Base-by-base conservation (phyloP, 2,329 filamentous ascomycete genomes). In the Colletotrichum acutatum region DNA sequence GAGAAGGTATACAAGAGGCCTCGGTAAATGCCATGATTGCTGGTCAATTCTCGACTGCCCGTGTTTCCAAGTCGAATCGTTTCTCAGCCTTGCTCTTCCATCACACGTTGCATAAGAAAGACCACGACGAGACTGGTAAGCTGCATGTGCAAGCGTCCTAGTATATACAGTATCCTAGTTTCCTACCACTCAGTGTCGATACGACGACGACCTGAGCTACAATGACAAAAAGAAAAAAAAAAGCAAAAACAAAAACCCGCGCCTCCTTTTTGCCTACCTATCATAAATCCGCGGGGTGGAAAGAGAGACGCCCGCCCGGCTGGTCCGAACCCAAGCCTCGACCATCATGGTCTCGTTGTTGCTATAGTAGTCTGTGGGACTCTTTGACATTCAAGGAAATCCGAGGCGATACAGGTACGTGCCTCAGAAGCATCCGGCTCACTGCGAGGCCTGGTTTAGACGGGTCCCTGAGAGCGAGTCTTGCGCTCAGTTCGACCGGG, bases 401-500 rank as follows among this genome's bases (percentile, higher is more conserved):
- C 46, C 12, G 30, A 30, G 24, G 24, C 52, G 14, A 30, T 56
- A 28, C 12, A 4, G 12, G 12, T 14, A 19, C 19, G 22, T 49
- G 22, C 14, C 30, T 37, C 62, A 16, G 16, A 28, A 64, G 19
- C 12, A 4, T n/a, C 30, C 12, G 14, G 2, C 11, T 19, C 4
- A 9, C 32, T 14, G 24, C 42, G 19, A 8, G 19, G 19, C 11
- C 7, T 14, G 9, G 5, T 14, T 61, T 5, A 75, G 16, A 42
- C 72, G n/a, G 72, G 72, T 0, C 84, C 84, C 75, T 85, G 84
- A 71, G 84, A 85, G 61, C 84, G 80, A 8, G 84, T 85, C 81
- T 84, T 85, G 56, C 84, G 80, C 58, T 80, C 79, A 7, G 84
- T 84, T 68, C 72, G 80, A 22, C 84, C 84, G 19, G 80, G 80